Conservation (phyloP, 192 early-diverging fungal species). For the Linnemannia elongata region DNA sequence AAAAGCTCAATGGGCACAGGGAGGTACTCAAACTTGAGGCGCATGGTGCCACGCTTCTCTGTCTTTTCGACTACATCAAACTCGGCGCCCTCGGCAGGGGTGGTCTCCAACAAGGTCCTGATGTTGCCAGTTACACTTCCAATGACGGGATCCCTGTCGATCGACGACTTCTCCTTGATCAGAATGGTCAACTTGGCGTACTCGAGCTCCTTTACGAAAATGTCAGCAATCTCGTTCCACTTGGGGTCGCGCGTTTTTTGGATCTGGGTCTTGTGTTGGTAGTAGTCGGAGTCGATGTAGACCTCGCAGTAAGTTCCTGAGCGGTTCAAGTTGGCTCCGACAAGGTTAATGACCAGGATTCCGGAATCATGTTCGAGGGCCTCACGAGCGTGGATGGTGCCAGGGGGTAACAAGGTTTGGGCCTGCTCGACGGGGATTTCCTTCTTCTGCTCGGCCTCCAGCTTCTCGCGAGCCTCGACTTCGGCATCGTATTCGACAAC, state of each 20-base stretch:
- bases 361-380: slow-evolving; percentile 40
- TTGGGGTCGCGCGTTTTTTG: slow-evolving; percentile 42
- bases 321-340: slow-evolving; percentile 29
- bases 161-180: slow-evolving; percentile 49
- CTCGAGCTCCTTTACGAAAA: slow-evolving; percentile 70
- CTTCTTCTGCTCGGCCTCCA: neutral
- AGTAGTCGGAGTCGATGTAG: slow-evolving; percentile 45
- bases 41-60: slow-evolving; percentile 47
- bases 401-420: slow-evolving; percentile 19
- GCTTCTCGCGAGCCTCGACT: neutral
- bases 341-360: slow-evolving; percentile 25
- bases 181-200: slow-evolving; percentile 62
- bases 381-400: slow-evolving; percentile 31
- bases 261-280: slow-evolving; percentile 45
- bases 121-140: slow-evolving; percentile 30
- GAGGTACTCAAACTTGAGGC: slow-evolving; percentile 59
- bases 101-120: slow-evolving; percentile 31
- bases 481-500: neutral
- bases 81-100: slow-evolving; percentile 13
- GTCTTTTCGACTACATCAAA: slow-evolving; percentile 26
- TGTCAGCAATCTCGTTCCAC: slow-evolving; percentile 60
- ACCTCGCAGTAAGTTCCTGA: slow-evolving; percentile 55
- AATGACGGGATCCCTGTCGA: slow-evolving; percentile 56
- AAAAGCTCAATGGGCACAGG: slow-evolving; percentile 62
- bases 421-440: slow-evolving; percentile 2